phyloP scores from a whole-genome alignment of 495 filamentous ascomycete genomes.

The Aspergillus bertholletiae region DNA sequence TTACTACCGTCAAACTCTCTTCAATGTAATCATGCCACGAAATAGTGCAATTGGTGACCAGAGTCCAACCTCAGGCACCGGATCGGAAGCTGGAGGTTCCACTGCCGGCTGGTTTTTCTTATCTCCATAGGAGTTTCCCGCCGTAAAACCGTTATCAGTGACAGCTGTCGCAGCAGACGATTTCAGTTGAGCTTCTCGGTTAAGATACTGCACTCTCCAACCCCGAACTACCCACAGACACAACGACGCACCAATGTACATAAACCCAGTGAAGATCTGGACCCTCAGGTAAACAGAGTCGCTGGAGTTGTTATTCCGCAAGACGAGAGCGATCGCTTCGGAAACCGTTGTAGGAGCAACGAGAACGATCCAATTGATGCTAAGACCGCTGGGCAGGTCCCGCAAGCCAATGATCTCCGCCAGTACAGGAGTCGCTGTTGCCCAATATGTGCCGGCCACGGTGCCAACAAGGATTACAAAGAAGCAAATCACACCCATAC shows the following conservation, averaged over 20 bases:
- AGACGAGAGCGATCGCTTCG: slow-evolving; percentile 70
- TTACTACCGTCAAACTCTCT: slow-evolving; percentile 26
- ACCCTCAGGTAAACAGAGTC: slow-evolving; percentile 53
- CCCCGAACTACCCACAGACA: slow-evolving; percentile 45
- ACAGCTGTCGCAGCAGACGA: neutral
- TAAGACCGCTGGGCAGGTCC: slow-evolving; percentile 67
- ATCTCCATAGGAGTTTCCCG: neutral
- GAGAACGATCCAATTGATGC: slow-evolving; percentile 72
- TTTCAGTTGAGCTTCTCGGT: slow-evolving; percentile 30
- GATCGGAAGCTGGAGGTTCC: neutral
- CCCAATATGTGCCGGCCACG: slow-evolving; percentile 73
- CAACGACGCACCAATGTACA: slow-evolving; percentile 58
- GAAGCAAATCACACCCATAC: slow-evolving; percentile 63
- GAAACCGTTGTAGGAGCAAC: slow-evolving; percentile 71
- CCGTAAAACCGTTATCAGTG: neutral
- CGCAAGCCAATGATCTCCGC: slow-evolving; percentile 75
- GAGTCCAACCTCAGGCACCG: neutral
- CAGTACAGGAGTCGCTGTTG: slow-evolving; percentile 63
- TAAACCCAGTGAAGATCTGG: slow-evolving; percentile 63
- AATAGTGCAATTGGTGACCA: slow-evolving; percentile 29
- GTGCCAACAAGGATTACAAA: slow-evolving; percentile 68
- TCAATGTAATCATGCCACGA: slow-evolving; percentile 31
- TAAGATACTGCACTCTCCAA: slow-evolving; percentile 59
- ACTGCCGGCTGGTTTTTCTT: neutral
- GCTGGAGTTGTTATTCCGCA: slow-evolving; percentile 43